These are phyloP conservation scores for Vanderwaltozyma verrucispora DNA, from an alignment of 805 yeast species.

Conservation along the genomic window DNA sequence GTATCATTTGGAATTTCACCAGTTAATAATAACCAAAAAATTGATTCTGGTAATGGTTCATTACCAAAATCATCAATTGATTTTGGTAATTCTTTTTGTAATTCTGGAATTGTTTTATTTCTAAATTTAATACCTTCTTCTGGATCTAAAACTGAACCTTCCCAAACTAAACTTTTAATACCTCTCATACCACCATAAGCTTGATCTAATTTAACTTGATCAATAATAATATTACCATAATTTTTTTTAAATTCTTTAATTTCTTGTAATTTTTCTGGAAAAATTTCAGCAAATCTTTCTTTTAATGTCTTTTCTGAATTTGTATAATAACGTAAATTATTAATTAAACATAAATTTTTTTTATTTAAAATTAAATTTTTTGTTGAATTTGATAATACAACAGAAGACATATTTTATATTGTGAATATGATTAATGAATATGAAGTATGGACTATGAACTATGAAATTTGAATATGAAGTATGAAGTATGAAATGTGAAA, in stretches of 20 bases:
- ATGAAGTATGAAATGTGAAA: no score
- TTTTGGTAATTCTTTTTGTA: slow-evolving; percentile 65
- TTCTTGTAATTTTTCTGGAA: slow-evolving; percentile 88
- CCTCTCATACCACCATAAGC: slow-evolving; percentile 92
- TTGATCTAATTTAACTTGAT: slow-evolving; percentile 66
- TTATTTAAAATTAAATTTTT: slow-evolving; percentile 1
- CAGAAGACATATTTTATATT: neutral
- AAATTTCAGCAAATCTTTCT: slow-evolving; percentile 85
- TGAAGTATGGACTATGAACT: no score
- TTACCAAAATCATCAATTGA: slow-evolving; percentile 47
- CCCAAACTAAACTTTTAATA: slow-evolving; percentile 78
- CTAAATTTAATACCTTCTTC: slow-evolving; percentile 81
- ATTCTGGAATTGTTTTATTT: slow-evolving; percentile 74
- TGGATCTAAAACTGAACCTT: slow-evolving; percentile 78
- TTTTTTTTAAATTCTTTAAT: slow-evolving; percentile 75
- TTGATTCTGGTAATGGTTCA: slow-evolving; percentile 69
- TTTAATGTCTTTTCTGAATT: slow-evolving; percentile 53
- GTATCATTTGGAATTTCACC: slow-evolving; percentile 72
- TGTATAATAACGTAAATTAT: slow-evolving; percentile 4
- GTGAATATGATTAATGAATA: no score
- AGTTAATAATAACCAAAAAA: slow-evolving; percentile 73
- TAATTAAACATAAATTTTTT: slow-evolving; percentile 1
- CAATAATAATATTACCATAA: slow-evolving; percentile 66
- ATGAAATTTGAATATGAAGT: no score
- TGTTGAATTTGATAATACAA: slow-evolving; percentile 1